phyloP scores from a whole-genome alignment of 148 eudicot species.

The Beta vulgaris region DNA sequence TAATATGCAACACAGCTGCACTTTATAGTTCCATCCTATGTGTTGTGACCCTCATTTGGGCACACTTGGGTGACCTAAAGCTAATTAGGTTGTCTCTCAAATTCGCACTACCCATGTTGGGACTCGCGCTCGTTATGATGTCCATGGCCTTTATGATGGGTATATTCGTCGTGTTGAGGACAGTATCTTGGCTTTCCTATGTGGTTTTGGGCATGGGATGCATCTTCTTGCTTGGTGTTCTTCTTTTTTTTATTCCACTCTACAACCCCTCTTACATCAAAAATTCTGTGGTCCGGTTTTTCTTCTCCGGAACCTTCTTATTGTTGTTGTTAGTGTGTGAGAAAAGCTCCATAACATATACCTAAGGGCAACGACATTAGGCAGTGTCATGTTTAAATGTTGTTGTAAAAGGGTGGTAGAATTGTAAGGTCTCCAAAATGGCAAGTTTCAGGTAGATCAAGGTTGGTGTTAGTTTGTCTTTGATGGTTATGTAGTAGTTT shows the following conservation, averaged over 20 bases:
- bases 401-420: too few species aligned
- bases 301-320: background rate
- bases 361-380: background rate
- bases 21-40: conserved; percentile 36
- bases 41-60: conserved; percentile 38
- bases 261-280: conserved; percentile 11
- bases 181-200: conserved; percentile 36
- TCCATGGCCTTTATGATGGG: conserved; percentile 43
- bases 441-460: too few species aligned
- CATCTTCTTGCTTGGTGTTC: conserved; percentile 17
- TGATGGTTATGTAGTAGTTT: too few species aligned
- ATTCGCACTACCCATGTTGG: conserved; percentile 34
- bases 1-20: conserved; percentile 38
- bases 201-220: conserved; percentile 30
- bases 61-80: conserved; percentile 40
- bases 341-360: background rate
- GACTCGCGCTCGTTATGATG: conserved; percentile 38
- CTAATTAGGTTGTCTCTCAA: conserved; percentile 24
- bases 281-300: background rate
- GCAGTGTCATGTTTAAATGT: too few species aligned
- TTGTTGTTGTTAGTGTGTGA: conserved; percentile 4
- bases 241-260: conserved; percentile 30
- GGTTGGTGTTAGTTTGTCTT: too few species aligned
- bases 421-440: too few species aligned
- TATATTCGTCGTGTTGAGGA: conserved; percentile 35